Evolutionary conservation across 345 rosid species (phyloP), one percentile per base, ranked within the genome.

Genomic region (Arabidopsis suecica): DNA sequence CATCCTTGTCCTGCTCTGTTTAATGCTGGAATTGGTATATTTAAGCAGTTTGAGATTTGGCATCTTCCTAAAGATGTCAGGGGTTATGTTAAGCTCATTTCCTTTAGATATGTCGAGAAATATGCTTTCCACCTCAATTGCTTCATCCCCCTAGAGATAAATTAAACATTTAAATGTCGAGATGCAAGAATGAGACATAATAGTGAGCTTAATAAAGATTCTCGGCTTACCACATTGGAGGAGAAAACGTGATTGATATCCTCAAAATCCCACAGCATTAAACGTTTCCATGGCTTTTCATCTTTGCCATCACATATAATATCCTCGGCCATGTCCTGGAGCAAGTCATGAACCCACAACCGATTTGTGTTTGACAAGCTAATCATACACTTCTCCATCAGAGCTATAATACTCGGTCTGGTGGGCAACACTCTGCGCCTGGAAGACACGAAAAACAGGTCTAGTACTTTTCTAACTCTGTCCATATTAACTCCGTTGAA

Each of bases 231-330:
- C 54, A 14, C 1, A 49, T 30, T 30, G 41, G 10, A 13, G 30
- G 76, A 77, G 61, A 77, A 70, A 18, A 77, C 32, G 7, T 49
- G 63, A 47, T 71, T 55, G n/a, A 71, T 48, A 64, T 71, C 76
- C 9, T 77, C 76, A 28, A 70, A 77, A 56, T 77, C 76, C 76
- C 80, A 77, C 22, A 77, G 45, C 76, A 77, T 71, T 40, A 55
- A 47, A 37, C 76, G 71, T 55, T 71, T 77, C 80, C 80, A 64
- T 38, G 80, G 76, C 48, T 0, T 70, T 14, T 63, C 61, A 34
- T 56, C 48, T 12, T 57, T 77, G 5, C 76, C 80, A 55, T 64
- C 38, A 14, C 67, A 70, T 47, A 71, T 20, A 55, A 77, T 63
- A 7, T 77, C 72, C 47, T 64, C 66, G 5, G 76, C 80, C 76